Evolutionary conservation across 2,329 filamentous ascomycete genomes (phyloP).

Genomic region (Penicillium sp.): DNA sequence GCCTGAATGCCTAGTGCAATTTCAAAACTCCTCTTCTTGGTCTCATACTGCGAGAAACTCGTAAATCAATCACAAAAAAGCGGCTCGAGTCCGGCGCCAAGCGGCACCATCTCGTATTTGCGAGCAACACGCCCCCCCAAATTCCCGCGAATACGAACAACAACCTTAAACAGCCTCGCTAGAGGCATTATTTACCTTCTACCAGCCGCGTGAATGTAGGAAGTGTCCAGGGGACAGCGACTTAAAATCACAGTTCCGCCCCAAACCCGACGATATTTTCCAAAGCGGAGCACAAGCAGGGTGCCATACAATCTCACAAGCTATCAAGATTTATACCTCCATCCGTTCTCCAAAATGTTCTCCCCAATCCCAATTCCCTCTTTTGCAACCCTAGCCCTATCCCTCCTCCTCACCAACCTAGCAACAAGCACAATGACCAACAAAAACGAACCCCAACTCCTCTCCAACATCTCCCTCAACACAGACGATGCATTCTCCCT

Average conservation of each 20-base stretch:
- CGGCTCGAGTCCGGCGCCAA: slow-evolving; percentile 19
- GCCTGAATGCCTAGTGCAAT: background rate
- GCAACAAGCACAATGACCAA: background rate
- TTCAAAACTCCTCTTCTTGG: background rate
- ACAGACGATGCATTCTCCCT: background rate
- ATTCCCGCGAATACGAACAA: background rate
- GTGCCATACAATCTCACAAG: background rate
- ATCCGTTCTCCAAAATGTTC: slow-evolving; percentile 2
- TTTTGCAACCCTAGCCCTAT: background rate
- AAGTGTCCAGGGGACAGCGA: background rate
- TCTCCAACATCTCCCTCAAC: slow-evolving; percentile 9
- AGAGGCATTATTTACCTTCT: background rate
- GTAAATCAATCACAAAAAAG: slow-evolving; percentile 2
- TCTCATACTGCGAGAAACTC: background rate
- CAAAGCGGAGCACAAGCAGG: too few species aligned
- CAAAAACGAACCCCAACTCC: slow-evolving; percentile 11
- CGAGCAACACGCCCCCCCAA: background rate
- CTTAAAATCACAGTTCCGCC: background rate
- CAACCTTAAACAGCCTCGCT: background rate
- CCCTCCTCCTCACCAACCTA: background rate
- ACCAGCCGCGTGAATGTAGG: background rate
- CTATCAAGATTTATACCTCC: background rate
- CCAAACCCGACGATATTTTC: background rate
- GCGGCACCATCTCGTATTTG: slow-evolving; percentile 19
- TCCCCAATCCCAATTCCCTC: background rate